Percentiles rank a stretch among this genome's conserved stretches.
These are phyloP conservation scores for Parastagonospora nodorum DNA, from an alignment of 2,329 filamentous ascomycete species.

Conservation along the genomic window DNA sequence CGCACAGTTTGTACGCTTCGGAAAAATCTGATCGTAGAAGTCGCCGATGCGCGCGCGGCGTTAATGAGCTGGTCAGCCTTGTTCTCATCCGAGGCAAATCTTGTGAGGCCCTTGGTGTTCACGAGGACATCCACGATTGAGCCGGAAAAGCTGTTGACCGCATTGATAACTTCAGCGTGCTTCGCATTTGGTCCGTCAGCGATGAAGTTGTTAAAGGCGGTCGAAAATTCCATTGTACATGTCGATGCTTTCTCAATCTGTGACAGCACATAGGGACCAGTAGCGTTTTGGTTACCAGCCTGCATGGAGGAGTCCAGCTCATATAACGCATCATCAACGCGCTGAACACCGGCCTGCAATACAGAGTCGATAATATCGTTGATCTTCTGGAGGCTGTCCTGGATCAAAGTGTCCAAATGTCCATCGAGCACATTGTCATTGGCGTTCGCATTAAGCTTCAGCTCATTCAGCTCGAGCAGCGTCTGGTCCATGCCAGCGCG, in stretches of 20 bases:
- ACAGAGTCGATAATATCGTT: constrained; percentile 98
- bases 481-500: constrained; percentile 98
- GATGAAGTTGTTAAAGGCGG: constrained; percentile 97
- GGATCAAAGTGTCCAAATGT: constrained; percentile 86
- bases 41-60: constrained; percentile 81
- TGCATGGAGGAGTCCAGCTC: constrained; percentile 98
- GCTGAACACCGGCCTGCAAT: constrained; percentile 86
- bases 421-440: constrained; percentile 83
- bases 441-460: constrained; percentile 66
- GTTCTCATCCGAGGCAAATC: constrained; percentile 93
- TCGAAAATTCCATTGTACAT: constrained; percentile 95
- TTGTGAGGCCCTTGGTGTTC: constrained; percentile 93
- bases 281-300: constrained; percentile 97
- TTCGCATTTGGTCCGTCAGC: constrained; percentile 91
- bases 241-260: constrained; percentile 97
- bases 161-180: constrained; percentile 89
- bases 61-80: constrained; percentile 85
- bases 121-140: constrained; percentile 91
- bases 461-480: constrained; percentile 86
- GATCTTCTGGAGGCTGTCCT: constrained; percentile 88
- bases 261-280: constrained; percentile 90
- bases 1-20: constrained; percentile 91
- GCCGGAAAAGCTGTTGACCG: constrained; percentile 86
- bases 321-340: constrained; percentile 95
- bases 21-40: constrained; percentile 92